Percentiles rank a stretch among this genome's conserved stretches.
These are phyloP conservation scores for Ogataea paradorogensis DNA, from an alignment of 805 yeast species.

Conservation along the genomic window DNA sequence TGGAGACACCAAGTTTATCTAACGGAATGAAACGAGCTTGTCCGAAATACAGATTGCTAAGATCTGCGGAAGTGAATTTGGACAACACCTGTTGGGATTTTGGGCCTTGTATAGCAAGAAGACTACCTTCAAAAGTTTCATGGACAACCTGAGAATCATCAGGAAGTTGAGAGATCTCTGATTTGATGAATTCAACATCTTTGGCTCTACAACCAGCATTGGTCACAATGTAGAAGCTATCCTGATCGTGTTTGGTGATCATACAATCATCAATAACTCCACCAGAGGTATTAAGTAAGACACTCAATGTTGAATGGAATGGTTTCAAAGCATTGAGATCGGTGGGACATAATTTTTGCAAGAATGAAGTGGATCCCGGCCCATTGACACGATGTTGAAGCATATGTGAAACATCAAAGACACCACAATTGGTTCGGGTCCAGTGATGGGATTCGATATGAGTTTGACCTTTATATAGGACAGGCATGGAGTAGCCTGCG, in stretches of 20 bases:
- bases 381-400: conserved; percentile 83
- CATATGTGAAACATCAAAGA: conserved; percentile 98
- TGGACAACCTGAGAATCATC: conserved; percentile 28
- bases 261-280: conserved; percentile 95
- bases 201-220: conserved; percentile 93
- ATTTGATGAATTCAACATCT: conserved; percentile 63
- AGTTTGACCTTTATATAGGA: conserved; percentile 75
- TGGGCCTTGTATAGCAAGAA: conserved; percentile 94
- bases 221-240: conserved; percentile 78
- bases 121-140: conserved; percentile 61
- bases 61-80: conserved; percentile 56
- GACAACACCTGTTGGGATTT: conserved; percentile 65
- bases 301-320: conserved; percentile 71
- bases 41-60: conserved; percentile 72
- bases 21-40: conserved; percentile 49
- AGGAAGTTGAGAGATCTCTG: conserved; percentile 42
- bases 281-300: conserved; percentile 62
- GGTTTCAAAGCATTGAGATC: conserved; percentile 60
- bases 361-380: conserved; percentile 57
- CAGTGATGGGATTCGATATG: conserved; percentile 93
- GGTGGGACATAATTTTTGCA: conserved; percentile 85
- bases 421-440: conserved; percentile 85
- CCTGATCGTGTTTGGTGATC: conserved; percentile 79
- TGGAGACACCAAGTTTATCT: conserved; percentile 37
- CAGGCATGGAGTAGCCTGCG: conserved; percentile 97